Conservation (phyloP, 805 yeast species). For the Metschnikowia matae region DNA sequence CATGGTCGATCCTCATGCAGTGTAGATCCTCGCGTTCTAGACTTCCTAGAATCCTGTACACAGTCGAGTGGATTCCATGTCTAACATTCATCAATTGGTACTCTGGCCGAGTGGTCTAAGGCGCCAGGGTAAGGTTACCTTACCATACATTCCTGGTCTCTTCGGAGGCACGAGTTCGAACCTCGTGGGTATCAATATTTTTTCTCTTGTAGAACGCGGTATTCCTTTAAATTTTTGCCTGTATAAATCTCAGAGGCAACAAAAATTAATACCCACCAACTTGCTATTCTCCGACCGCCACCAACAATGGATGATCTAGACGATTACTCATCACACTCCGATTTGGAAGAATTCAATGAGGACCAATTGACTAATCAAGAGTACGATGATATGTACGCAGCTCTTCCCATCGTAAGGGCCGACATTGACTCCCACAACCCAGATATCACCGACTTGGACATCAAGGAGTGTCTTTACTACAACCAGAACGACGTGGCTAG, state of each 20-base stretch:
- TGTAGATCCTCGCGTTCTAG: no score
- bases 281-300: background rate
- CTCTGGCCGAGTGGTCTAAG: slow-evolving; percentile 31
- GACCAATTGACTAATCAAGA: slow-evolving; percentile 38
- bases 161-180: slow-evolving; percentile 30
- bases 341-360: slow-evolving; percentile 34
- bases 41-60: no score
- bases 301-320: slow-evolving; percentile 15
- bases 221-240: background rate
- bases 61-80: no score
- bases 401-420: slow-evolving; percentile 42
- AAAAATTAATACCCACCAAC: background rate
- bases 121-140: slow-evolving; percentile 30
- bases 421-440: slow-evolving; percentile 38
- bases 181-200: slow-evolving; percentile 26
- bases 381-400: slow-evolving; percentile 38
- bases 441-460: slow-evolving; percentile 43
- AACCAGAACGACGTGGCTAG: slow-evolving; percentile 54
- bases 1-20: no score
- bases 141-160: slow-evolving; percentile 27
- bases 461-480: slow-evolving; percentile 57
- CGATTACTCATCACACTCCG: slow-evolving; percentile 24
- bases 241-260: background rate
- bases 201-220: slow-evolving; percentile 2
- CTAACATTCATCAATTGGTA: no score